Conservation (phyloP, 164 flowering plant genomes). For the Vitis rupestris region DNA sequence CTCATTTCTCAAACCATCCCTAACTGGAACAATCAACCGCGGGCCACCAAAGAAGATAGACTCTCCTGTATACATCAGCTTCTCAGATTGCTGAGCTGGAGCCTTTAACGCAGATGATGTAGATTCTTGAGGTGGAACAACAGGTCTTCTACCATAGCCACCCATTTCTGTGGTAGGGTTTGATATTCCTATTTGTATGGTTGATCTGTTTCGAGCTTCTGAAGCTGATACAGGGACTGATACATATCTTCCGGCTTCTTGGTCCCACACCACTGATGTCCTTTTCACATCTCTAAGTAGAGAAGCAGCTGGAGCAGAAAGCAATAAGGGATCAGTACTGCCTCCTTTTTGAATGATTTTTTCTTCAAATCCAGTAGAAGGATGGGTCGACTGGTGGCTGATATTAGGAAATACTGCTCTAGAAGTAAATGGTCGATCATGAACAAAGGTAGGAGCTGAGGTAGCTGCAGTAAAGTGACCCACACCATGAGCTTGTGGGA, state of each 20-base stretch:
- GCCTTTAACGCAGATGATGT: conserved; percentile 32
- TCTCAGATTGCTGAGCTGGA: conserved; percentile 51
- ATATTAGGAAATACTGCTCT: conserved; percentile 28
- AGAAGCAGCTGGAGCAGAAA: conserved; percentile 48
- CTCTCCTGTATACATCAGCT: conserved; percentile 70
- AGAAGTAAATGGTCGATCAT: conserved; percentile 33
- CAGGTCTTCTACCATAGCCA: conserved; percentile 32
- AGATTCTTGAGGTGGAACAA: conserved; percentile 30
- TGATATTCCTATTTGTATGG: conserved; percentile 30
- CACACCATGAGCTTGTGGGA: conserved; percentile 54
- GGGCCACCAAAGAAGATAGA: conserved; percentile 97
- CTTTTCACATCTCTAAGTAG: conserved; percentile 70
- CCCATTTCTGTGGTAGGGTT: conserved; percentile 29
- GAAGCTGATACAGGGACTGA: conserved; percentile 66
- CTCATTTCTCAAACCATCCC: conserved; percentile 43
- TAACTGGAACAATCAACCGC: conserved; percentile 47
- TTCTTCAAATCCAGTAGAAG: conserved; percentile 52
- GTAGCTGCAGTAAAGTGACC: conserved; percentile 31
- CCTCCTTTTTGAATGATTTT: conserved; percentile 40
- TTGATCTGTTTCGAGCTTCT: conserved; percentile 44
- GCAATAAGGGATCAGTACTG: conserved; percentile 43
- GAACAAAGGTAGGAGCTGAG: conserved; percentile 26
- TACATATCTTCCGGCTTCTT: conserved; percentile 89
- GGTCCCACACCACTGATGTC: conserved; percentile 95
- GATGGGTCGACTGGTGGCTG: conserved; percentile 28